Percentiles rank a stretch among this genome's conserved stretches.
Evolutionary conservation across 2,329 filamentous ascomycete species (phyloP).

Genomic region (Ophiostoma sp.): DNA sequence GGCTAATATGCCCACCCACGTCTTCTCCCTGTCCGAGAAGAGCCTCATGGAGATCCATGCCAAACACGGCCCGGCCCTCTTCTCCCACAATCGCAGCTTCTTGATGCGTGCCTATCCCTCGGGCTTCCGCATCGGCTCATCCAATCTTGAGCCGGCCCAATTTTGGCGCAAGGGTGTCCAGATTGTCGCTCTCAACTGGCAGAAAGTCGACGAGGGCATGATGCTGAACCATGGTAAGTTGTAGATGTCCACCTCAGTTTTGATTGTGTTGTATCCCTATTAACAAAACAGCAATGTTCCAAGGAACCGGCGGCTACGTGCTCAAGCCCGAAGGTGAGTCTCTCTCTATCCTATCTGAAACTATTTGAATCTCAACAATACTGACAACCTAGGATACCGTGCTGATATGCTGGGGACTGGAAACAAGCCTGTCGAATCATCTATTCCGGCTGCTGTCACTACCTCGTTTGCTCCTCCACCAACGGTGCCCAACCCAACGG

Average conservation of each 20-base stretch:
- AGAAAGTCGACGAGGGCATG: slow-evolving; percentile 84
- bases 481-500: not conserved
- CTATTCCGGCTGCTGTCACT: slow-evolving; percentile 14
- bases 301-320: slow-evolving; percentile 75
- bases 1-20: slow-evolving; percentile 58
- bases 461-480: slow-evolving; percentile 23
- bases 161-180: slow-evolving; percentile 90
- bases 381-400: slow-evolving; percentile 36
- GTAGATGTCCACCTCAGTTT: not conserved
- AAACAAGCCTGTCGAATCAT: slow-evolving; percentile 28
- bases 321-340: slow-evolving; percentile 67
- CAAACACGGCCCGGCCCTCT: slow-evolving; percentile 51
- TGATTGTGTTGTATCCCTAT: not conserved
- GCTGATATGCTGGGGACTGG: slow-evolving; percentile 29
- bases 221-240: slow-evolving; percentile 94
- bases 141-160: slow-evolving; percentile 76
- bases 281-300: slow-evolving; percentile 31
- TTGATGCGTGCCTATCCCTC: slow-evolving; percentile 88
- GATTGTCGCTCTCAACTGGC: slow-evolving; percentile 91
- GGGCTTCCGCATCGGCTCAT: slow-evolving; percentile 73
- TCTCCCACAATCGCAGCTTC: slow-evolving; percentile 74
- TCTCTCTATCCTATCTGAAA: not conserved
- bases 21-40: slow-evolving; percentile 63
- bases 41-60: slow-evolving; percentile 58
- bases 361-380: not conserved